Base-by-base conservation (phyloP, 1,139 yeast genomes). In the Sugiyamaella novakii region DNA sequence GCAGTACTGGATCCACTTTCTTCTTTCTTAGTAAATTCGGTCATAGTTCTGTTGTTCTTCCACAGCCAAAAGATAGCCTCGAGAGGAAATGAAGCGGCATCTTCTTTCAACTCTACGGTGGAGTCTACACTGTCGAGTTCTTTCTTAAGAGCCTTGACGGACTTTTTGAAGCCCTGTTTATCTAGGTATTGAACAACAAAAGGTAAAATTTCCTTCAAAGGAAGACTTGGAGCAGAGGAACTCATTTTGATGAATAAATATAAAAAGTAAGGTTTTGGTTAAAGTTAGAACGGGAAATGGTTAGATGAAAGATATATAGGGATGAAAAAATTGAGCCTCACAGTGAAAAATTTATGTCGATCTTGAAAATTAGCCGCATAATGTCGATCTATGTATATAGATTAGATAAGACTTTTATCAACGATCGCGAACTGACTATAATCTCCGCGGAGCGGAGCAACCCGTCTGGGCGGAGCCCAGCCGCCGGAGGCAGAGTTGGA, bases 21-120 rank as follows among this genome's bases (percentile, higher is more conserved):
- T 11, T 54, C 52, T 30, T 53, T 58, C 30, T 66, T 63, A 17
- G 52, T 57, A 22, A 62, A 56, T n/a, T 57, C 64, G 25, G 60
- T 51, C 56, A 58, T 46, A 10, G 61, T 59, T 31, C 50, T 47
- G 43, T 57, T 54, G 34, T 54, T 59, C 49, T 54, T 56, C 57
- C 58, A 59, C 42, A 59, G 42, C 60, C 61, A 56, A 46, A 54
- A 57, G 17, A 49, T 63, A 39, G 49, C 59, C 42, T 54, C 59
- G 42, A 51, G 55, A 33, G 55, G 56, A 43, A 53, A 53, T 15
- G 14, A 7, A 6, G 19, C 31, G 1, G 33, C 47, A 15, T 33
- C 45, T 7, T 37, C 36, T 21, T 51, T 42, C 19, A 47, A 39
- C 15, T 52, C 53, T 5, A 36, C 50, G 38, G 56, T 51, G 11